phyloP scores from a whole-genome alignment of 345 rosid genomes.

The Salix brachista region DNA sequence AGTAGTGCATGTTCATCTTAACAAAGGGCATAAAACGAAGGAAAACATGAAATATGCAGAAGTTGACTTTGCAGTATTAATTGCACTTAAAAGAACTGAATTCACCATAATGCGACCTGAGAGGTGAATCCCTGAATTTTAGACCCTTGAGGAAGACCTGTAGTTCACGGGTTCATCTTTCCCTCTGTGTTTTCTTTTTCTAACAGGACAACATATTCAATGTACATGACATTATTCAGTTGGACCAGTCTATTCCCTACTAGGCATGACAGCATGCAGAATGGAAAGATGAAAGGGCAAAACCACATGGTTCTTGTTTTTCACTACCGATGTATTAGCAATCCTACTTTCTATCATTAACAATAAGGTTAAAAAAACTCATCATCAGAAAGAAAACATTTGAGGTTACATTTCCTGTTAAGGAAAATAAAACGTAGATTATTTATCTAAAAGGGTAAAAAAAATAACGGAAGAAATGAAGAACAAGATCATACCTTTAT shows the following conservation, averaged over 20 bases:
- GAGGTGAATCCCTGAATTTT: no score
- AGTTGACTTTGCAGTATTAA: no score
- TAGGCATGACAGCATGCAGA: neutral
- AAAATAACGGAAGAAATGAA: neutral
- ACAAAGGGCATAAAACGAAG: neutral
- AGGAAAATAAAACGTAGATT: neutral
- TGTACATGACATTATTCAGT: neutral
- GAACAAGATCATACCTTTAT: conserved; percentile 54
- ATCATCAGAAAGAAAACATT: neutral
- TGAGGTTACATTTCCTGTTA: neutral
- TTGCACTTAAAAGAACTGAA: no score
- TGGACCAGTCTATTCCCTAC: neutral
- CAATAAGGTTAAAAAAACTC: neutral
- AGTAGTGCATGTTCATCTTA: neutral
- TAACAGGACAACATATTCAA: neutral
- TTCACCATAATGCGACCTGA: no score
- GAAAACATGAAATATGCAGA: neutral
- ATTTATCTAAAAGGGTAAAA: neutral
- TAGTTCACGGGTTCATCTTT: neutral
- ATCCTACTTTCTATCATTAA: neutral
- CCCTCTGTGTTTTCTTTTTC: neutral
- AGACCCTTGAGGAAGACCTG: no score
- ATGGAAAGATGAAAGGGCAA: neutral
- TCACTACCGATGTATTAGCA: neutral
- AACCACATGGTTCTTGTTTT: neutral